Conservation (phyloP, 108 stramenopile genomes). For the Cyclotella choctawhatcheeana region DNA sequence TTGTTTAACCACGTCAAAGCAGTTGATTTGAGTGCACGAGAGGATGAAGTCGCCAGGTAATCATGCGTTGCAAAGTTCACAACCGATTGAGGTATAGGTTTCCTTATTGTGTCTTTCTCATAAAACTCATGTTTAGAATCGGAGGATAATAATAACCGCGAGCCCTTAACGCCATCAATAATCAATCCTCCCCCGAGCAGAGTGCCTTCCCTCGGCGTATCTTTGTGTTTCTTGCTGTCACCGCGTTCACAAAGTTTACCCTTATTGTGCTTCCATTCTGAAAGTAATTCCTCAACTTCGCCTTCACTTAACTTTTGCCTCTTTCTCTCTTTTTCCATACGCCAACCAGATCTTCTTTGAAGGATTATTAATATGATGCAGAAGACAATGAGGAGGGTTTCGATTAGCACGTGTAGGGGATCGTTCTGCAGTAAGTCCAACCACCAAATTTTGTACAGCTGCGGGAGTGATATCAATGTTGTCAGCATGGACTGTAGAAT, state of each 20-base stretch:
- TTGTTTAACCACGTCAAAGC: constrained; percentile 55
- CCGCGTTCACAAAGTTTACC: constrained; percentile 64
- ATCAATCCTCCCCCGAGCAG: constrained; percentile 23
- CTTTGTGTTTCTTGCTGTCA: constrained; percentile 4
- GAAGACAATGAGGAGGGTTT: constrained; percentile 89
- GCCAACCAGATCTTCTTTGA: constrained; percentile 60
- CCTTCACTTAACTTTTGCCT: constrained; percentile 48
- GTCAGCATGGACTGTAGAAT: background rate
- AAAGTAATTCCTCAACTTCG: constrained; percentile 86
- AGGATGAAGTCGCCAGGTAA: constrained; percentile 70
- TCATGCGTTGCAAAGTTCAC: constrained; percentile 91
- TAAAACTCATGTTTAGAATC: constrained; percentile 23
- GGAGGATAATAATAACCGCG: constrained; percentile 17
- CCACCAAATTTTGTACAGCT: constrained; percentile 85
- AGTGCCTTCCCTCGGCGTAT: no score
- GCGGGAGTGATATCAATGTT: constrained; percentile 50
- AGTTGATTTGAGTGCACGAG: constrained; percentile 15
- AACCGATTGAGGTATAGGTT: constrained; percentile 44
- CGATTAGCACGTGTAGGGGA: constrained; percentile 94
- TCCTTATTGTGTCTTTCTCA: background rate
- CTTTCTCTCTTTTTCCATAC: constrained; percentile 37
- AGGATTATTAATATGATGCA: constrained; percentile 84
- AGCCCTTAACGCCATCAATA: constrained; percentile 37
- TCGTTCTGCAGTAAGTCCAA: constrained; percentile 73
- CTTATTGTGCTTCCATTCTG: constrained; percentile 88